phyloP scores from a whole-genome alignment of 257 asterid genomes.

The Ophiorrhiza pumila region DNA sequence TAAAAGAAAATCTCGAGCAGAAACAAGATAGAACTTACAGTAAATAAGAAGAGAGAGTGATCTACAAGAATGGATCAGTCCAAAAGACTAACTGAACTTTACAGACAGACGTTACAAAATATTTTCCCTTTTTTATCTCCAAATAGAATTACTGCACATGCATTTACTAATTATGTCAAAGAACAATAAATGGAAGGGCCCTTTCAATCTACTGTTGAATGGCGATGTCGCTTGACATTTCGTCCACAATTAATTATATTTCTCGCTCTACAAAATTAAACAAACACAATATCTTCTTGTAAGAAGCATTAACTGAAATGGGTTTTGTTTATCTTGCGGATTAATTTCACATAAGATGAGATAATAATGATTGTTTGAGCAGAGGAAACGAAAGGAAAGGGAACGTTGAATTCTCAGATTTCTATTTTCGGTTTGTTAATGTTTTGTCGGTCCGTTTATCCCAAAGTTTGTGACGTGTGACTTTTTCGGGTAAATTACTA shows the following conservation, averaged over 20 bases:
- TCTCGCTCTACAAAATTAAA: neutral
- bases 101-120: constrained; percentile 1
- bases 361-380: neutral
- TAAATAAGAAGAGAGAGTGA: constrained; percentile 5
- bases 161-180: neutral
- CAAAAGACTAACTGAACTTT: constrained; percentile 6
- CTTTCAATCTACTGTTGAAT: neutral
- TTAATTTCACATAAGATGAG: neutral
- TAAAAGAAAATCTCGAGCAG: neutral
- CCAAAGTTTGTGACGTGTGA: no score
- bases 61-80: constrained; percentile 9
- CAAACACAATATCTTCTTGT: neutral
- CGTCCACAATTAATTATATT: constrained; percentile 6
- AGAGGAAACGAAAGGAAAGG: neutral
- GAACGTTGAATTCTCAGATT: constrained; percentile 14
- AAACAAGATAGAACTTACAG: neutral
- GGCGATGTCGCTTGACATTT: constrained; percentile 2
- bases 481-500: neutral
- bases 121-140: neutral
- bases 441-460: neutral
- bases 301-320: neutral
- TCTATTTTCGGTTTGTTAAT: neutral
- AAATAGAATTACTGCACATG: neutral
- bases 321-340: no score
- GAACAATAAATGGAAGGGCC: neutral